These are phyloP conservation scores for Fusarium camptoceras DNA, from an alignment of 2,329 filamentous ascomycete species.

Conservation along the genomic window DNA sequence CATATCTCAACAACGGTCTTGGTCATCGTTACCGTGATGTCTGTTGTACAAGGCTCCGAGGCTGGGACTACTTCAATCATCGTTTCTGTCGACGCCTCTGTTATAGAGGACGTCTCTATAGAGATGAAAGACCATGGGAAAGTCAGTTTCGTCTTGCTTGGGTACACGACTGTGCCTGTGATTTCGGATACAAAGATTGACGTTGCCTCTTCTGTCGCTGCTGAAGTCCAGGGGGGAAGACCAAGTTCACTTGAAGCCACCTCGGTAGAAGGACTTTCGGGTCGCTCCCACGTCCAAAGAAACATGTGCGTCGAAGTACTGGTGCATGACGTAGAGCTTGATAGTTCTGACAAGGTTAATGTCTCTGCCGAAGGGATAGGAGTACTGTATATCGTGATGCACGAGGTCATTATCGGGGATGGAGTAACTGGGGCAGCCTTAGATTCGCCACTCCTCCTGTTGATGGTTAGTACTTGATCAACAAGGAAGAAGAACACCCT, in stretches of 20 bases:
- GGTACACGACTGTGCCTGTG: background rate
- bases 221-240: conserved; percentile 15
- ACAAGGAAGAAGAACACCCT: background rate
- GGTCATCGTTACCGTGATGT: conserved; percentile 45
- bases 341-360: conserved; percentile 1
- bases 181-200: background rate
- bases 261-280: conserved; percentile 4
- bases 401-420: conserved; percentile 30
- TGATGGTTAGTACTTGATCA: conserved; percentile 1
- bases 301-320: conserved; percentile 1
- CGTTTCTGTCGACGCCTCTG: background rate
- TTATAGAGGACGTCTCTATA: background rate
- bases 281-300: conserved; percentile 20
- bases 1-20: conserved; percentile 44
- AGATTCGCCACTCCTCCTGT: conserved; percentile 28
- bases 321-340: conserved; percentile 12
- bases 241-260: conserved; percentile 14
- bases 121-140: conserved; percentile 9
- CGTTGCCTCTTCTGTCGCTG: background rate
- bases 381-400: conserved; percentile 36
- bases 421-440: conserved; percentile 13
- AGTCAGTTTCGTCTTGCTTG: conserved; percentile 15
- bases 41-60: conserved; percentile 40
- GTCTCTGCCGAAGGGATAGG: conserved; percentile 6
- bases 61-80: conserved; percentile 6